Evolutionary conservation across 129 eudicot species (phyloP).

Genomic region (Heracleum sosnowskyi): DNA sequence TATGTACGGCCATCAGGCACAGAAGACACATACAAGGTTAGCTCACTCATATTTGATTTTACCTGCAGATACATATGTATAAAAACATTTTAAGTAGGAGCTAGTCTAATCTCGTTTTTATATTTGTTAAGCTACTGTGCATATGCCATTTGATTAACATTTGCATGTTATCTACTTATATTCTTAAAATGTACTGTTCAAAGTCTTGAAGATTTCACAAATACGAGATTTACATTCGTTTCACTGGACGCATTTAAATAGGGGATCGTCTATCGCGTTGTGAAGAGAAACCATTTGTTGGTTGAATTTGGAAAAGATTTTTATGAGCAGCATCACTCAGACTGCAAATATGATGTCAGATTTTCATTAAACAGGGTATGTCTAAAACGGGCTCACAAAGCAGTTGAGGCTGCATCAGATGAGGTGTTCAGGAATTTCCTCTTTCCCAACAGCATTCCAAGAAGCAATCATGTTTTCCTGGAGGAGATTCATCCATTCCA

Average conservation of each 20-base stretch:
- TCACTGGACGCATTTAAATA: too few species aligned
- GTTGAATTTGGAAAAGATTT: constrained; percentile 24
- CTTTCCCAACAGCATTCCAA: not conserved
- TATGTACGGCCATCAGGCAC: not conserved
- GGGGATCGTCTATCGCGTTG: not conserved
- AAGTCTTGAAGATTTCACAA: too few species aligned
- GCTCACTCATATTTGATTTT: not conserved
- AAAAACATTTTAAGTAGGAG: too few species aligned
- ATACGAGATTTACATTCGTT: too few species aligned
- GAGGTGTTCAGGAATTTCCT: not conserved
- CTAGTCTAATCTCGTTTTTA: too few species aligned
- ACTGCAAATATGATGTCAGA: constrained; percentile 18
- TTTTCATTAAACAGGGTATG: constrained; percentile 31
- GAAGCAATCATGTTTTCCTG: not conserved
- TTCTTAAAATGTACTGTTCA: too few species aligned
- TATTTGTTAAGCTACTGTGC: too few species aligned
- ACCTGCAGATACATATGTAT: too few species aligned
- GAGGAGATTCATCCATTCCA: not conserved
- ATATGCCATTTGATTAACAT: too few species aligned
- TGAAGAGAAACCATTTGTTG: not conserved
- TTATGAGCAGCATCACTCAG: constrained; percentile 9
- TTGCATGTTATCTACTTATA: too few species aligned
- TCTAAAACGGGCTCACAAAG: constrained; percentile 25
- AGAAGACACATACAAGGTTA: not conserved
- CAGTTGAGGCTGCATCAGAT: constrained; percentile 11